Evolutionary conservation across 768 basidiomycete genomes (phyloP).

Genomic region (Daedalea quercina): DNA sequence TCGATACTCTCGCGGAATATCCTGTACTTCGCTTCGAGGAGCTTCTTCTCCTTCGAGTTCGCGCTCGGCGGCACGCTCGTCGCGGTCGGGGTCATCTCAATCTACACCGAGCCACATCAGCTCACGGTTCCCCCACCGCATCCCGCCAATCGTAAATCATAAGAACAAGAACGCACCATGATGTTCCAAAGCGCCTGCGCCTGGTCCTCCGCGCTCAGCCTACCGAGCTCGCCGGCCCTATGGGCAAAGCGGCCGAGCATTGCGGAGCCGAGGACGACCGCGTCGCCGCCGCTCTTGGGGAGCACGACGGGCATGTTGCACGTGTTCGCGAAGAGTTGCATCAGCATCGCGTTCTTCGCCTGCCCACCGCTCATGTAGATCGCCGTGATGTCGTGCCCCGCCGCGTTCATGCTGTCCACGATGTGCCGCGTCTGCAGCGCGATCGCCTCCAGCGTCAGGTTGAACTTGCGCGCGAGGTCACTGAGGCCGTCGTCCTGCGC

Average conservation of each 20-base stretch:
- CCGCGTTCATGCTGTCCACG: constrained; percentile 80
- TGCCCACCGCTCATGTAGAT: constrained; percentile 95
- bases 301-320: constrained; percentile 80
- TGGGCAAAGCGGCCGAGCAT: constrained; percentile 89
- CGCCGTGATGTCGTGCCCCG: constrained; percentile 74
- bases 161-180: constrained; percentile 52
- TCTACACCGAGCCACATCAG: constrained; percentile 34
- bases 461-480: constrained; percentile 88
- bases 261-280: constrained; percentile 89
- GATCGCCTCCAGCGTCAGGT: constrained; percentile 88
- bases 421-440: constrained; percentile 94
- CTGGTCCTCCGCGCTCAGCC: constrained; percentile 37
- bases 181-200: constrained; percentile 79
- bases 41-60: constrained; percentile 53
- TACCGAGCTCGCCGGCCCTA: constrained; percentile 35
- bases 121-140: background rate
- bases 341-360: constrained; percentile 81
- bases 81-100: constrained; percentile 89
- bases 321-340: constrained; percentile 84
- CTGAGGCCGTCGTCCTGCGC: constrained; percentile 58
- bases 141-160: too few species aligned
- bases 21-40: constrained; percentile 88
- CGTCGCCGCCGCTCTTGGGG: constrained; percentile 66
- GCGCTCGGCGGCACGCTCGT: constrained; percentile 61
- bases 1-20: constrained; percentile 88